Evolutionary conservation across 306 rosid genomes (phyloP).

Genomic region (Corylus americana): DNA sequence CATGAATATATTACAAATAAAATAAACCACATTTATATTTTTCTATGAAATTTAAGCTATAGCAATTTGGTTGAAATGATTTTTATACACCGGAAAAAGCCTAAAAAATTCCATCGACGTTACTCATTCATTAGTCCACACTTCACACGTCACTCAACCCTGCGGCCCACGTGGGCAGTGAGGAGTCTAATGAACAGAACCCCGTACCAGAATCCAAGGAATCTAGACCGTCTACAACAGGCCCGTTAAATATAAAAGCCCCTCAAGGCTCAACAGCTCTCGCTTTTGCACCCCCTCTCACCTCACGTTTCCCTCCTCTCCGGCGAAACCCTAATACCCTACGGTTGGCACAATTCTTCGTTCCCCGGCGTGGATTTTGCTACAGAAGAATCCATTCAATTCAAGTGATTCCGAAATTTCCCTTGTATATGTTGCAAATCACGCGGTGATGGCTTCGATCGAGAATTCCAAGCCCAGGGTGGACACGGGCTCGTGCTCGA

Average conservation of each 20-base stretch:
- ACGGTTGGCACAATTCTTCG: not conserved
- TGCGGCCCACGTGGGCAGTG: not conserved
- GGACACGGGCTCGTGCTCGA: constrained; percentile 56
- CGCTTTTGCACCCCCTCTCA: not conserved
- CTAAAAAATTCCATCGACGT: too few relatives aligned
- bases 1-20: too few relatives aligned
- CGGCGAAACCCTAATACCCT: constrained; percentile 7
- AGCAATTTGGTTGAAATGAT: too few relatives aligned
- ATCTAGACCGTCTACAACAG: not conserved
- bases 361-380: not conserved
- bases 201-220: not conserved
- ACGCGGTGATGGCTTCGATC: constrained; percentile 30
- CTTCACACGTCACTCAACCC: not conserved
- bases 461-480: constrained; percentile 43
- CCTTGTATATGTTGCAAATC: not conserved
- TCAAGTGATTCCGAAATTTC: not conserved
- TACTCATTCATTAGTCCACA: too few relatives aligned
- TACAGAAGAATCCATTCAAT: not conserved
- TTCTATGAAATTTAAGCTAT: too few relatives aligned
- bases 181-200: not conserved
- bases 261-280: not conserved
- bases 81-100: too few relatives aligned
- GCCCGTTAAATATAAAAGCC: not conserved
- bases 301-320: not conserved
- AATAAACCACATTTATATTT: too few relatives aligned